Evolutionary conservation across 2,329 filamentous ascomycete genomes (phyloP), one percentile per base, ranked within the genome.

Genomic region (Calonectria fujianensis): DNA sequence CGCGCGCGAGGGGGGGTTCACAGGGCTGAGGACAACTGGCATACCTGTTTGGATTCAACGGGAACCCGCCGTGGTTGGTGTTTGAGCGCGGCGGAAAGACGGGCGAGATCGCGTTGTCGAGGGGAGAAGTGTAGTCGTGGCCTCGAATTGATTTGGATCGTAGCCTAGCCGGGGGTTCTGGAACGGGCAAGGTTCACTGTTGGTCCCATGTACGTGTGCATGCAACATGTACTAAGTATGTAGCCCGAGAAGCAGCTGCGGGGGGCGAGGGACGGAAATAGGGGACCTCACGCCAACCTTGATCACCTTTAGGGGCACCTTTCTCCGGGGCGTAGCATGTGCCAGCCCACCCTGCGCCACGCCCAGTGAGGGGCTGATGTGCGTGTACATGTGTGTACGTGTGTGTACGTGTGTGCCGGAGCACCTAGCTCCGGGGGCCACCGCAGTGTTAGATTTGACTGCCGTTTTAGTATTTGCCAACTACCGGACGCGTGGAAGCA

Each of bases 111-210:
- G 35, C 57, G 35, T 71, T 63, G 41, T 48, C 24, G 32, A 51
- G 16, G 52, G 35, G 51, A 70, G 45, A 48, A 66, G 68, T 77
- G 77, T 73, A 79, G 79, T 80, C 79, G 79, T 80, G 79, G 78
- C 78, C 79, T 80, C 57, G 57, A 63, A 63, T 63, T 63, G 57
- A 35, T 45, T 32, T 48, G 59, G 70, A 70, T 64, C 50, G 70
- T 35, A 45, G 57, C 35, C 57, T 61, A 37, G 24, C 39, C 57
- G 37, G 57, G 16, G 29, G 52, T 35, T 41, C 57, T 63, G 57
- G 57, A 63, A 63, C 57, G 24, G 27, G 57, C 57, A 63, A 39
- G 57, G 57, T 63, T 29, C 57, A 24, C 18, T 10, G 57, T 31
- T 41, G 35, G 59, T 45, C 27, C 59, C 24, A 48, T 48, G 45